A percentile compares a stretch with the other conserved stretches of the same genome.
Conservation (phyloP, 2,329 filamentous ascomycete genomes). For the Stachybotrys chartarum region DNA sequence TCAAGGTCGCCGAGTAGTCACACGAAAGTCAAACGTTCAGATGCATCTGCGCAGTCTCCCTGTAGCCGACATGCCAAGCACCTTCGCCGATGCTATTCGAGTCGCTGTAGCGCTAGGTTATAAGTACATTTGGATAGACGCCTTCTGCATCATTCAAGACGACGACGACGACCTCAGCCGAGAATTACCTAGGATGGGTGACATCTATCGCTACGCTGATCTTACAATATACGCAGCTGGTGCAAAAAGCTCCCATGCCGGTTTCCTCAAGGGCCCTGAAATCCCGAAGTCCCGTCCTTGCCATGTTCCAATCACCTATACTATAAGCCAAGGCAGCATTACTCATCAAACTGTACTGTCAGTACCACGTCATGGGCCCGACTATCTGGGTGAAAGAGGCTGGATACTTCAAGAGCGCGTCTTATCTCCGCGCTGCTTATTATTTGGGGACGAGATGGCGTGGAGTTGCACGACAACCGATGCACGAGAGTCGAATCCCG, state of each 20-base stretch:
- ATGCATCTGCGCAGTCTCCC: constrained; percentile 1
- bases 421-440: constrained; percentile 6
- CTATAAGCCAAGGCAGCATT: background rate
- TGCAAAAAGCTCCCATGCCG: constrained; percentile 5
- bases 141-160: constrained; percentile 10
- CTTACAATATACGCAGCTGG: constrained; percentile 9
- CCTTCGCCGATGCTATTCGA: constrained; percentile 3
- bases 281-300: constrained; percentile 6
- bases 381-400: constrained; percentile 6
- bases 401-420: constrained; percentile 7
- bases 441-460: constrained; percentile 7
- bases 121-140: constrained; percentile 2
- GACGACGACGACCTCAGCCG: constrained; percentile 1
- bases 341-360: constrained; percentile 4
- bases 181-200: constrained; percentile 8
- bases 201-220: constrained; percentile 9
- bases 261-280: constrained; percentile 3
- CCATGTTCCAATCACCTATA: constrained; percentile 1
- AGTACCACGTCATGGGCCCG: constrained; percentile 3
- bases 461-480: constrained; percentile 7
- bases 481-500: constrained; percentile 6
- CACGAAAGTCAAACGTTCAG: background rate
- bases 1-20: background rate
- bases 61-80: background rate
- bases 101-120: constrained; percentile 2